Evolutionary conservation across 2,329 filamentous ascomycete species (phyloP), one percentile per base, ranked within the genome.

Genomic region (Cercospora brassicicola): DNA sequence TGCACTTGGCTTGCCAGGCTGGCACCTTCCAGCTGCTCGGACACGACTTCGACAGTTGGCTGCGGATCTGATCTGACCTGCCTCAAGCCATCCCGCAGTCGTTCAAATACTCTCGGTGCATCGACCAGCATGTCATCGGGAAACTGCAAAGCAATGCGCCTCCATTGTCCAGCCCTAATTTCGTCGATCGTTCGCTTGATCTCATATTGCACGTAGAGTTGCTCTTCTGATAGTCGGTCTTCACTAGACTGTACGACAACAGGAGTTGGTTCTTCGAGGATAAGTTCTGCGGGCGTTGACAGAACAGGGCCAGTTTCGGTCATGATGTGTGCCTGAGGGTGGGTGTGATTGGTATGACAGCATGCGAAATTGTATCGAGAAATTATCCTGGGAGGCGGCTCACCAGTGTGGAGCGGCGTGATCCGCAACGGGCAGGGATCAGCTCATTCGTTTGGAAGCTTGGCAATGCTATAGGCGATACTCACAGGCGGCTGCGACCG

Each of bases 111-210:
- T 66, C 90, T 86, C 4, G 93, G 90, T 8, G 92, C 92, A 84
- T 99, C 93, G 0, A 87, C 84, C 0, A 99, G 86, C 92, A 98
- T 96, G 30, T 90, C 86, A 81, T 99, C 95, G 0, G 95, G 94
- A 74, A 99, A 98, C 78, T 99, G 95, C n/a, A 99, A 82, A 0
- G 93, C 95, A 33, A 99, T 87, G 61, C 91, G 87, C 70, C 82
- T 86, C 87, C 92, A 96, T 78, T 85, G 85, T 53, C 88, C 90
- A 4, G 84, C 80, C n/a, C 84, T 84, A 57, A 99, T 91, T 79
- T 97, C 92, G 39, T 82, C 79, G 59, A 93, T 86, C 0, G 95
- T 97, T 66, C 92, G 87, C 67, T 87, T 85, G 72, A 97, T 90
- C 80, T 99, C 95, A 82, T 98, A 99, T 59, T 91, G 90, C 48